Conservation (phyloP, 2,329 filamentous ascomycete genomes). For the Microdochium trichocladiopsis region DNA sequence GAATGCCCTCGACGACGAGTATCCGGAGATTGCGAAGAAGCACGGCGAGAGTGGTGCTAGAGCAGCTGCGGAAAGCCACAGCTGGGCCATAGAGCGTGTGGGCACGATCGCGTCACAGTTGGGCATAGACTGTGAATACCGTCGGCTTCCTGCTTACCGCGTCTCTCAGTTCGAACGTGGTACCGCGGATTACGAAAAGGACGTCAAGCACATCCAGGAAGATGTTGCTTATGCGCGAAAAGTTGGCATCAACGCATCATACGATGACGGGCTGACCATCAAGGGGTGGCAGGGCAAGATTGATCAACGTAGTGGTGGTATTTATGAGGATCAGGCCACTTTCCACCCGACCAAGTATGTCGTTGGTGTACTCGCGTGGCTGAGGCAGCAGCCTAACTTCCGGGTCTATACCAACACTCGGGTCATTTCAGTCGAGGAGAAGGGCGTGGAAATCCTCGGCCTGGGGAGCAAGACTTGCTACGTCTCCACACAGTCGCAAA, state of each 20-base stretch:
- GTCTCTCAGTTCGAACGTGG: conserved; percentile 39
- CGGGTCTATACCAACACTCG: conserved; percentile 43
- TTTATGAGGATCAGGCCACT: conserved; percentile 40
- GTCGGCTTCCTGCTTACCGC: conserved; percentile 38
- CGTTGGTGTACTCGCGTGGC: conserved; percentile 41
- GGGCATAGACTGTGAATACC: conserved; percentile 49
- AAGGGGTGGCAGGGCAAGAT: conserved; percentile 42
- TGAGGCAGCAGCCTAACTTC: conserved; percentile 44
- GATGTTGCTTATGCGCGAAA: conserved; percentile 35
- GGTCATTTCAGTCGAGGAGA: conserved; percentile 37
- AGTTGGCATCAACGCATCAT: conserved; percentile 33
- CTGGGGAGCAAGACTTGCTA: conserved; percentile 35
- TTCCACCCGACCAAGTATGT: conserved; percentile 53
- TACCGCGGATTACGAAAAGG: conserved; percentile 33
- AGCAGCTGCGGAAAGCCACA: conserved; percentile 43
- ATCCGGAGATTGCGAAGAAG: conserved; percentile 40
- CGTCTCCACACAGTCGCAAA: conserved; percentile 35
- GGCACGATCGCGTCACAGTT: conserved; percentile 40
- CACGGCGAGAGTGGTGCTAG: conserved; percentile 41
- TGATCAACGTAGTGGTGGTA: conserved; percentile 42
- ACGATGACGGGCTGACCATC: conserved; percentile 35
- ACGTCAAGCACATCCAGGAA: conserved; percentile 34
- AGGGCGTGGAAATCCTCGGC: conserved; percentile 34
- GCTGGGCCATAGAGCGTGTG: conserved; percentile 43
- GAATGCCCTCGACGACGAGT: conserved; percentile 46